phyloP scores from a whole-genome alignment of 805 yeast species.

The Lachancea lanzarotensis region DNA sequence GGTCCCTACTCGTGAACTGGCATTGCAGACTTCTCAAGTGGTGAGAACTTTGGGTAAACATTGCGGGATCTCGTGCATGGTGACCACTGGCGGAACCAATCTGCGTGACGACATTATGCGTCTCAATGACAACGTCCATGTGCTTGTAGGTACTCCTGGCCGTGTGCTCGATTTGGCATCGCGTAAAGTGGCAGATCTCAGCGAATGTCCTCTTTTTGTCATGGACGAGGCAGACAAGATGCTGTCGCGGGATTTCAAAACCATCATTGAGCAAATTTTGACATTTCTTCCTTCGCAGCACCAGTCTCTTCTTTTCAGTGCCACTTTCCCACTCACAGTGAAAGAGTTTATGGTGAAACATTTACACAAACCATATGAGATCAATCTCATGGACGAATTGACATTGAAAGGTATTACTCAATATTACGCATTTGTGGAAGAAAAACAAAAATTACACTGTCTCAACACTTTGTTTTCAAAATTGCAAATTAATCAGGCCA shows the following conservation, averaged over 20 bases:
- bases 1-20: slow-evolving; percentile 97
- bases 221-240: slow-evolving; percentile 99
- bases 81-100: slow-evolving; percentile 95
- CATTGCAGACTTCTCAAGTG: slow-evolving; percentile 95
- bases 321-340: slow-evolving; percentile 93
- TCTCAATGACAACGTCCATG: slow-evolving; percentile 87
- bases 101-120: slow-evolving; percentile 91
- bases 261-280: slow-evolving; percentile 80
- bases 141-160: slow-evolving; percentile 96
- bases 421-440: slow-evolving; percentile 97
- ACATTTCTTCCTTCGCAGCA: slow-evolving; percentile 69
- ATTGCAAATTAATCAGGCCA: slow-evolving; percentile 91
- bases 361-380: slow-evolving; percentile 86
- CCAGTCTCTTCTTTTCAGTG: slow-evolving; percentile 85
- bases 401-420: slow-evolving; percentile 95
- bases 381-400: slow-evolving; percentile 95
- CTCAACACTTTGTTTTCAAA: slow-evolving; percentile 90
- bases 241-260: slow-evolving; percentile 83
- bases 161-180: slow-evolving; percentile 91
- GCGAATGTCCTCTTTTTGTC: slow-evolving; percentile 78
- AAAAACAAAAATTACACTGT: slow-evolving; percentile 91
- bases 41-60: slow-evolving; percentile 94
- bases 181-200: slow-evolving; percentile 78
- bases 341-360: slow-evolving; percentile 89
- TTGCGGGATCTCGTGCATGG: slow-evolving; percentile 89